These are phyloP conservation scores for Aspergillus egyptiacus DNA, from an alignment of 495 filamentous ascomycete genomes.

Conservation along the genomic window DNA sequence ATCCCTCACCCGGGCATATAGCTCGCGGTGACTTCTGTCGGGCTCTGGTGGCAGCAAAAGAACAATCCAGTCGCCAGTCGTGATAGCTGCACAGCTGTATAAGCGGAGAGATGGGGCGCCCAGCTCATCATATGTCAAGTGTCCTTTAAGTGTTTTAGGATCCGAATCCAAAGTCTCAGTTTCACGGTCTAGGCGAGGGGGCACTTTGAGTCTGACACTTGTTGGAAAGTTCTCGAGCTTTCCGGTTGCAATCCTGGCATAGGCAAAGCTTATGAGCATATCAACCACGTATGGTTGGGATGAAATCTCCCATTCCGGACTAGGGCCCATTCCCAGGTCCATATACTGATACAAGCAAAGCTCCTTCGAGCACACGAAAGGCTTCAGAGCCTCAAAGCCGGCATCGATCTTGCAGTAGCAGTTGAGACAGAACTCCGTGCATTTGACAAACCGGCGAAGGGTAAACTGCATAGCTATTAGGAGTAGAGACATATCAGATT, in stretches of 20 bases:
- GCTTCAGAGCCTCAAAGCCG: conserved; percentile 79
- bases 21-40: background rate
- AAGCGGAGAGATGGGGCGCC: conserved; percentile 27
- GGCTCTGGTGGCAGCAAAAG: conserved; percentile 8
- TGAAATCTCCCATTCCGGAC: conserved; percentile 77
- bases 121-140: background rate
- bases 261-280: conserved; percentile 78
- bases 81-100: conserved; percentile 26
- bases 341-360: conserved; percentile 92
- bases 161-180: background rate
- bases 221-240: conserved; percentile 57
- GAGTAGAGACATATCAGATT: conserved; percentile 51
- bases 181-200: conserved; percentile 33
- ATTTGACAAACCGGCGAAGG: conserved; percentile 72
- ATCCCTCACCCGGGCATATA: conserved; percentile 8
- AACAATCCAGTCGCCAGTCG: conserved; percentile 54
- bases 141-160: background rate
- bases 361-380: conserved; percentile 76
- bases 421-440: conserved; percentile 81
- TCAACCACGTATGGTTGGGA: conserved; percentile 82
- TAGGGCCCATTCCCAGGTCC: conserved; percentile 77
- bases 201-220: conserved; percentile 66
- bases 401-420: conserved; percentile 70
- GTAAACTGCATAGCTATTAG: conserved; percentile 75
- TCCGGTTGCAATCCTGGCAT: conserved; percentile 45